phyloP scores from a whole-genome alignment of 352 stramenopile species.

The Paralagenidium karlingii region DNA sequence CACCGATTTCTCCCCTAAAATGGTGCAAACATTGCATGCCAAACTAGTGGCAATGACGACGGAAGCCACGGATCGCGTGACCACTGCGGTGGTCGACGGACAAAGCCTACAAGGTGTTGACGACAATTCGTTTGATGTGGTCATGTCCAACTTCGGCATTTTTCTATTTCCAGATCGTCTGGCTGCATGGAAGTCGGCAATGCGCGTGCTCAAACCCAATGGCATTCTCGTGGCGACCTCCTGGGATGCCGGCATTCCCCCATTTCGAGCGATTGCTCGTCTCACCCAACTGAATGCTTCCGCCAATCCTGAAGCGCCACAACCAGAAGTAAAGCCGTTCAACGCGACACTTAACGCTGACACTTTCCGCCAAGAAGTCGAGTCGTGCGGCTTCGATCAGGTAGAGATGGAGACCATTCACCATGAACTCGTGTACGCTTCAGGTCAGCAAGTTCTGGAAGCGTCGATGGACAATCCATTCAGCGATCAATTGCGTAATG shows the following conservation, averaged over 20 bases:
- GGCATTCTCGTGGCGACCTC: conserved; percentile 4
- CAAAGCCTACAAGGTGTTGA: conserved; percentile 7
- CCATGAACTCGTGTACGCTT: too few species aligned
- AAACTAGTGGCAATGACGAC: not conserved
- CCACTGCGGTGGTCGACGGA: conserved; percentile 3
- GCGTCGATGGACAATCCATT: too few species aligned
- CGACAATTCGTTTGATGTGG: conserved; percentile 7
- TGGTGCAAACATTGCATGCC: conserved; percentile 3
- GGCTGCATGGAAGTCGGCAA: conserved; percentile 4
- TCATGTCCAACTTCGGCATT: conserved; percentile 8
- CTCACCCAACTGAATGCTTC: too few species aligned
- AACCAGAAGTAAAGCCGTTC: too few species aligned
- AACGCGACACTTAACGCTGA: too few species aligned
- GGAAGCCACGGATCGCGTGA: not conserved
- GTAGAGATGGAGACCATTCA: too few species aligned
- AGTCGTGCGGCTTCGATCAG: too few species aligned
- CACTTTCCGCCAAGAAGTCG: too few species aligned
- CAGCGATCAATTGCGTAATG: too few species aligned
- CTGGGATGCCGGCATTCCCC: conserved; percentile 10
- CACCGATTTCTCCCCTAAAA: conserved; percentile 5
- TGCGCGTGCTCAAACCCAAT: conserved; percentile 6
- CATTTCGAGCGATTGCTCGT: too few species aligned
- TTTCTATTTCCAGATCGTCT: conserved; percentile 7
- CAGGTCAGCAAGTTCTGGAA: too few species aligned
- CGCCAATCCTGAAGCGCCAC: too few species aligned